Conservation (phyloP, 1,139 yeast genomes). For the Hansenula lynferdii region DNA sequence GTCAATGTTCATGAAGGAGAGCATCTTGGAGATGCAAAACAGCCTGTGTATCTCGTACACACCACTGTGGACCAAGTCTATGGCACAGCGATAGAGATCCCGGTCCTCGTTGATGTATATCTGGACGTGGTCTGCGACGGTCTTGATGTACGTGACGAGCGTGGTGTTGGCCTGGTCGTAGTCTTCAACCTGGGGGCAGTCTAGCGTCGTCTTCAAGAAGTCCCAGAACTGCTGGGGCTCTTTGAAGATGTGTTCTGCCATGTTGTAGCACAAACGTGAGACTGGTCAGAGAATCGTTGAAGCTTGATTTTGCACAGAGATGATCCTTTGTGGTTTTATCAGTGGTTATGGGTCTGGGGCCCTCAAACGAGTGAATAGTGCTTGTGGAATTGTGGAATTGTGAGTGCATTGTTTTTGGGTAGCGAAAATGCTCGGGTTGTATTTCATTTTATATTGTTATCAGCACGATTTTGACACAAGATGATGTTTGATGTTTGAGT, state of each 20-base stretch:
- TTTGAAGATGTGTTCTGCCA: slow-evolving; percentile 1
- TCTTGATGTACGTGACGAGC: slow-evolving; percentile 29
- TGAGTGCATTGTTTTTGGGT: too few species aligned
- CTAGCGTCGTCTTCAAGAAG: slow-evolving; percentile 22
- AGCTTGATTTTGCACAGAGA: too few species aligned
- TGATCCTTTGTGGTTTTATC: too few species aligned
- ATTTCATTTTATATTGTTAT: too few species aligned
- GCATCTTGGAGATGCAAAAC: slow-evolving; percentile 41
- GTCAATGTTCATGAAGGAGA: slow-evolving; percentile 36
- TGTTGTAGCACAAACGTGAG: not conserved
- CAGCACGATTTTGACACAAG: not conserved
- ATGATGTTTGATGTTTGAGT: not conserved
- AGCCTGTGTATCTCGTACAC: slow-evolving; percentile 30
- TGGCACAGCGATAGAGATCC: slow-evolving; percentile 30
- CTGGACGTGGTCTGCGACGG: slow-evolving; percentile 28
- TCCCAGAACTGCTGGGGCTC: slow-evolving; percentile 26
- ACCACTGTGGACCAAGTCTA: slow-evolving; percentile 29
- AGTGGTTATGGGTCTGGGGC: too few species aligned
- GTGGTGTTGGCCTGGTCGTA: slow-evolving; percentile 22
- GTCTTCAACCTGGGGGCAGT: slow-evolving; percentile 14
- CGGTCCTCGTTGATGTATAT: slow-evolving; percentile 28
- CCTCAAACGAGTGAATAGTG: too few species aligned
- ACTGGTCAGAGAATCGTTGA: not conserved
- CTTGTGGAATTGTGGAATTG: too few species aligned
- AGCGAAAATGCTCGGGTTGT: not conserved